A percentile compares a stretch with the other conserved stretches of the same genome.
These are phyloP conservation scores for Thuja plicata DNA, from an alignment of 83 land plant genomes.

Conservation along the genomic window DNA sequence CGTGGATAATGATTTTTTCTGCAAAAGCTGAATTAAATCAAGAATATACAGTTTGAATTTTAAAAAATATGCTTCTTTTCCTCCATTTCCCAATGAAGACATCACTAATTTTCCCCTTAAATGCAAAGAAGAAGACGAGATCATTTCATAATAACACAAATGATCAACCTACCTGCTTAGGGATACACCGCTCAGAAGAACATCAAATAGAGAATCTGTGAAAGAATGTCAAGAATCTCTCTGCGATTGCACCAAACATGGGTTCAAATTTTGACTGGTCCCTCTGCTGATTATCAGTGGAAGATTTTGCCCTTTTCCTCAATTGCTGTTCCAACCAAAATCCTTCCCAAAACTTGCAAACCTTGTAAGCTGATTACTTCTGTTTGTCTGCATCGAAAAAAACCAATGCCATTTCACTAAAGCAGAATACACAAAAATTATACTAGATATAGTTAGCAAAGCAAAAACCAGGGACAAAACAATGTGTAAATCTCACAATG, in stretches of 20 bases:
- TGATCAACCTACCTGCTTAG: constrained; percentile 70
- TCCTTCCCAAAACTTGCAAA: constrained; percentile 75
- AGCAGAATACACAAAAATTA: not conserved
- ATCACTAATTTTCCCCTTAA: not conserved
- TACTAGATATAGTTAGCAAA: not conserved
- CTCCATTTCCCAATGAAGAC: not conserved
- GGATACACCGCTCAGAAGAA: constrained; percentile 93
- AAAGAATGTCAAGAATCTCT: constrained; percentile 70
- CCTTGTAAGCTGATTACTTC: constrained; percentile 86
- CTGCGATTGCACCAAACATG: constrained; percentile 56
- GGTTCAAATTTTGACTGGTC: constrained; percentile 33
- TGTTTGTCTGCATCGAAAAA: constrained; percentile 47
- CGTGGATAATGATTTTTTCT: constrained; percentile 18
- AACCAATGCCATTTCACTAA: not conserved
- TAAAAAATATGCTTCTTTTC: not conserved
- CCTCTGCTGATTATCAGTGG: constrained; percentile 41
- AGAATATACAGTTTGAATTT: not conserved
- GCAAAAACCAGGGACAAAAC: not conserved
- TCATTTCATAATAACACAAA: not conserved
- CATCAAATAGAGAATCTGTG: constrained; percentile 87
- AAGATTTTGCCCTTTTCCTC: constrained; percentile 54
- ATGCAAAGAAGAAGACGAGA: not conserved
- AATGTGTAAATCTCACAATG: not conserved
- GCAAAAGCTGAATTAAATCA: constrained; percentile 49
- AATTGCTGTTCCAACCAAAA: constrained; percentile 69